Percentiles rank a stretch among this genome's conserved stretches.
Evolutionary conservation across 1,139 yeast genomes (phyloP).

Genomic region (Saccharomyces pastorianus): DNA sequence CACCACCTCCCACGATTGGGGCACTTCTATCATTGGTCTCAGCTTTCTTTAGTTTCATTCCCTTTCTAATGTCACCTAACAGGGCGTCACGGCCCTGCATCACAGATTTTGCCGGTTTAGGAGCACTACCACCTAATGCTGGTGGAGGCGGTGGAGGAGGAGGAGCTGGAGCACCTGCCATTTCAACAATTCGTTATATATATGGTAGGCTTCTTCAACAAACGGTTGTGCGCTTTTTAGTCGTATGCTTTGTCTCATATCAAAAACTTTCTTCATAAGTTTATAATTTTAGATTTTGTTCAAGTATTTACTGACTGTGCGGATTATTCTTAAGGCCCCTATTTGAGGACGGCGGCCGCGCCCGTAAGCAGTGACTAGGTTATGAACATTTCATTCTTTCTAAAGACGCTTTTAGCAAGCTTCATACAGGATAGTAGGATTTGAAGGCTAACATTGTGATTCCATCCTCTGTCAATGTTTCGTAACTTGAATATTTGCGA

Average conservation of each 20-base stretch:
- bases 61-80: constrained; percentile 79
- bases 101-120: constrained; percentile 21
- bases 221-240: not conserved
- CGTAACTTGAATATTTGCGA: not conserved
- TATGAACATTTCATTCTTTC: not conserved
- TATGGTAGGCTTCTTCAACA: not conserved
- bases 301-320: not conserved
- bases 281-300: not conserved
- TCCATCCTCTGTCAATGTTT: not conserved
- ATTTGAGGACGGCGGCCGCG: not conserved
- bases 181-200: not conserved
- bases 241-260: not conserved
- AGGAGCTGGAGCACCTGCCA: constrained; percentile 26
- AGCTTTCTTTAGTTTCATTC: constrained; percentile 66
- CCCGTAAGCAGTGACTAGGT: not conserved
- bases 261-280: not conserved
- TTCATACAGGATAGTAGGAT: not conserved
- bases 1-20: constrained; percentile 39
- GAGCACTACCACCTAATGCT: constrained; percentile 12
- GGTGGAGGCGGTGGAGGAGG: constrained; percentile 31
- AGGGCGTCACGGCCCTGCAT: constrained; percentile 64
- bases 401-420: not conserved
- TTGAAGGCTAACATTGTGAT: not conserved
- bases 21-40: constrained; percentile 62
- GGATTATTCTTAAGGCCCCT: not conserved